phyloP scores from a whole-genome alignment of 2,329 filamentous ascomycete species.

The Phyllosticta citribraziliensis region DNA sequence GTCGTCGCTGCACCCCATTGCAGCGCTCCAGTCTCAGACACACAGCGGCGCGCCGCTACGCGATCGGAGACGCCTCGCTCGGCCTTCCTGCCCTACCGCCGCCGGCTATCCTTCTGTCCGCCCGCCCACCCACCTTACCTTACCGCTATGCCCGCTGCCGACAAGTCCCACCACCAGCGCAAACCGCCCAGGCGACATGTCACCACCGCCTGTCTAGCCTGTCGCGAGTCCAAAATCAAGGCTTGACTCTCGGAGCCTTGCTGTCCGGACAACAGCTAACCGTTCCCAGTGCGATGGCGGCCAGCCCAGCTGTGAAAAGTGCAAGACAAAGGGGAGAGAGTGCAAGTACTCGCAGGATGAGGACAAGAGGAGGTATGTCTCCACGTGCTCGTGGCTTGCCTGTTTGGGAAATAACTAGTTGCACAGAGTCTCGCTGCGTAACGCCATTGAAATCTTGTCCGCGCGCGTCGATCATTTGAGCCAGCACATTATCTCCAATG shows the following conservation, averaged over 20 bases:
- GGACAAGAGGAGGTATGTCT: constrained; percentile 9
- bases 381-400: background rate
- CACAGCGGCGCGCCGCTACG: background rate
- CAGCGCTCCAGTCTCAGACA: background rate
- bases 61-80: background rate
- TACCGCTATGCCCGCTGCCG: constrained; percentile 5
- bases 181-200: constrained; percentile 9
- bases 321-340: constrained; percentile 9
- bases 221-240: constrained; percentile 12
- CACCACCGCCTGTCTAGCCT: constrained; percentile 11
- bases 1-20: background rate
- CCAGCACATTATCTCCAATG: constrained; percentile 7
- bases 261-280: constrained; percentile 3
- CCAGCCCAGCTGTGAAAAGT: constrained; percentile 11
- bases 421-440: constrained; percentile 9
- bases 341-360: constrained; percentile 10
- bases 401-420: background rate
- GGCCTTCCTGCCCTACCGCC: background rate
- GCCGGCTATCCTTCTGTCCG: constrained; percentile 2
- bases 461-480: constrained; percentile 8
- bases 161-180: background rate
- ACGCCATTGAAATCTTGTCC: constrained; percentile 9
- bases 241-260: constrained; percentile 7
- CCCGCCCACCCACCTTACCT: background rate
- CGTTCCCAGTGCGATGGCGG: constrained; percentile 9